Conservation (phyloP, 1,284 basidiomycete species). For the Trichosporon ovoides region DNA sequence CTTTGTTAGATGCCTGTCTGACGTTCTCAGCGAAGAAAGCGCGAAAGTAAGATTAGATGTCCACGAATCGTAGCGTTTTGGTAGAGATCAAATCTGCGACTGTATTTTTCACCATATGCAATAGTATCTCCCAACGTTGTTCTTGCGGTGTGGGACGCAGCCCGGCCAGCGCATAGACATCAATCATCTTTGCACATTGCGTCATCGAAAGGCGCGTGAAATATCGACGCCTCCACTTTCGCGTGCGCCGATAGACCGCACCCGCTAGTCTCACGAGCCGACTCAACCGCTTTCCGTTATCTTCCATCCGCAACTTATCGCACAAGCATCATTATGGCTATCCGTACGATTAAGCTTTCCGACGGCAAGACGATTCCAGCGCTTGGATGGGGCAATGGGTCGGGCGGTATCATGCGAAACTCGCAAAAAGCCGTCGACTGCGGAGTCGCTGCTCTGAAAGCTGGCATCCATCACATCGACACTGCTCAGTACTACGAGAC, state of each 20-base stretch:
- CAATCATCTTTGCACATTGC: no score
- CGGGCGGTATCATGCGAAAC: constrained; percentile 20
- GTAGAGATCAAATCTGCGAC: not conserved
- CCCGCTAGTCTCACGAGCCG: not conserved
- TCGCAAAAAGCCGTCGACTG: constrained; percentile 19
- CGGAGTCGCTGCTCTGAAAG: constrained; percentile 32
- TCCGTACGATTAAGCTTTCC: constrained; percentile 29
- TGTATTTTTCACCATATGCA: not conserved
- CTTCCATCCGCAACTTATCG: not conserved
- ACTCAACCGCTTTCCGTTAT: no score
- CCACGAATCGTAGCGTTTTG: not conserved
- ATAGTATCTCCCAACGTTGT: no score
- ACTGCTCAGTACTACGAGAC: constrained; percentile 45
- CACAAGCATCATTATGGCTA: not conserved
- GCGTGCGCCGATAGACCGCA: no score
- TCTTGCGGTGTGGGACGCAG: no score
- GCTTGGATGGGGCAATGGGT: constrained; percentile 38
- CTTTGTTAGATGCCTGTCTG: not conserved
- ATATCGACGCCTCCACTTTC: no score
- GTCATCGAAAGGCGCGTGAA: no score
- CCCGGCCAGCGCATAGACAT: no score
- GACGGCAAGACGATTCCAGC: constrained; percentile 39
- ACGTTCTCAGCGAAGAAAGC: constrained; percentile 31
- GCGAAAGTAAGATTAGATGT: constrained; percentile 23
- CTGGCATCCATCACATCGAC: constrained; percentile 44